phyloP scores from a whole-genome alignment of 441 rosid genomes.

The Cnidoscolus chayamansa region DNA sequence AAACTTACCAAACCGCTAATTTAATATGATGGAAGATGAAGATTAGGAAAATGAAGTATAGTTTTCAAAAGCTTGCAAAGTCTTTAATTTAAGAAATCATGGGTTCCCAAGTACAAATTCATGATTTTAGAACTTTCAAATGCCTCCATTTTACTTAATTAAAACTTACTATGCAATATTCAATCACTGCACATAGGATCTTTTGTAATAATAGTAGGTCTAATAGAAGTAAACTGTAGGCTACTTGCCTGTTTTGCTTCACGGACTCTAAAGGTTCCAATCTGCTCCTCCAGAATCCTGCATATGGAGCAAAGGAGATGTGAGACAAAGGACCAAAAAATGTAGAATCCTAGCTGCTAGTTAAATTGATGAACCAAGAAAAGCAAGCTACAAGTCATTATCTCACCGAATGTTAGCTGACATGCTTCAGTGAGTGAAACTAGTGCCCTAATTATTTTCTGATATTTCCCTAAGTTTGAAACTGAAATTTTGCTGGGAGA shows the following conservation, averaged over 20 bases:
- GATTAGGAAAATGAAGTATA: no score
- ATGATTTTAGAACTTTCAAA: no score
- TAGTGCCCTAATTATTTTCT: conserved; percentile 12
- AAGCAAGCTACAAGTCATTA: not conserved
- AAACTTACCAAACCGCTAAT: no score
- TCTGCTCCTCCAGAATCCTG: conserved; percentile 44
- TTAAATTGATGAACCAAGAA: not conserved
- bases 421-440: conserved; percentile 1
- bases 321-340: not conserved
- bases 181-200: no score
- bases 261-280: conserved; percentile 53
- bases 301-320: conserved; percentile 16
- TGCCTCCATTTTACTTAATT: no score
- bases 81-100: no score
- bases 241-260: conserved; percentile 44
- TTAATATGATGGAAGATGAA: no score
- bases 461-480: conserved; percentile 5
- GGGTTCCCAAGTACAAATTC: no score
- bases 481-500: conserved; percentile 30
- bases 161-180: no score
- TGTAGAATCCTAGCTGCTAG: not conserved
- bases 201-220: not conserved
- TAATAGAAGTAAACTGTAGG: conserved; percentile 29
- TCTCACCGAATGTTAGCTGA: not conserved
- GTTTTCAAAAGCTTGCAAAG: no score